phyloP scores from a whole-genome alignment of 371 early-diverging fungal species.

The Cladochytrium tenue region DNA sequence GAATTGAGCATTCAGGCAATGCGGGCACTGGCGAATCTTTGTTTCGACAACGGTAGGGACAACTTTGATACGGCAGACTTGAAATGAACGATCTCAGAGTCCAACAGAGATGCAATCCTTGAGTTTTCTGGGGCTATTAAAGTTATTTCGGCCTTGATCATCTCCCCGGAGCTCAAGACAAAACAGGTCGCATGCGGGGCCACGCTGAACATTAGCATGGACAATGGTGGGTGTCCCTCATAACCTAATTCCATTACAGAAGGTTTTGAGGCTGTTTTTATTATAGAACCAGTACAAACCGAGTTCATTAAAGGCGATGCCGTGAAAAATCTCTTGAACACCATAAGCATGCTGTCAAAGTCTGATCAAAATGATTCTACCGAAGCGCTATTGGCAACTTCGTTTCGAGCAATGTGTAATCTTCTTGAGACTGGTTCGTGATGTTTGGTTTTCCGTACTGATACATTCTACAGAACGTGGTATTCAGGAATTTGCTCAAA shows the following conservation, averaged over 20 bases:
- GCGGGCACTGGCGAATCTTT: constrained; percentile 74
- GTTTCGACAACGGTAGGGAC: constrained; percentile 72
- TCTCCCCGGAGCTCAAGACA: constrained; percentile 41
- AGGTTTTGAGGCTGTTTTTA: no score
- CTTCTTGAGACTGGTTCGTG: no score
- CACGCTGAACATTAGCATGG: constrained; percentile 73
- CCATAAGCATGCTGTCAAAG: constrained; percentile 12
- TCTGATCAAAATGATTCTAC: background rate
- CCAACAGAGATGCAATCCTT: constrained; percentile 64
- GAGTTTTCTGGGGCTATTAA: constrained; percentile 50
- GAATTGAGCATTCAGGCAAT: constrained; percentile 56
- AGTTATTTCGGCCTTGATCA: constrained; percentile 46
- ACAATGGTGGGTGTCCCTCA: constrained; percentile 50
- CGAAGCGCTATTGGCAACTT: background rate
- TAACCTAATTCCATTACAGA: background rate
- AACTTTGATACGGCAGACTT: no score
- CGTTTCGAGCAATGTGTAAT: background rate
- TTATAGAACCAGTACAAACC: constrained; percentile 40
- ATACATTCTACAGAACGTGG: no score
- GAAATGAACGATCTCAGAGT: no score
- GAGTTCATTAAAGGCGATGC: constrained; percentile 21
- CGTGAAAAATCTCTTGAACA: constrained; percentile 17
- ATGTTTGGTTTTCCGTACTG: no score
- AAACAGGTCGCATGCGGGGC: constrained; percentile 68
- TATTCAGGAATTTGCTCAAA: constrained; percentile 28